Evolutionary conservation across 2,329 filamentous ascomycete species (phyloP).

Genomic region (Daldinia eschscholtzii): DNA sequence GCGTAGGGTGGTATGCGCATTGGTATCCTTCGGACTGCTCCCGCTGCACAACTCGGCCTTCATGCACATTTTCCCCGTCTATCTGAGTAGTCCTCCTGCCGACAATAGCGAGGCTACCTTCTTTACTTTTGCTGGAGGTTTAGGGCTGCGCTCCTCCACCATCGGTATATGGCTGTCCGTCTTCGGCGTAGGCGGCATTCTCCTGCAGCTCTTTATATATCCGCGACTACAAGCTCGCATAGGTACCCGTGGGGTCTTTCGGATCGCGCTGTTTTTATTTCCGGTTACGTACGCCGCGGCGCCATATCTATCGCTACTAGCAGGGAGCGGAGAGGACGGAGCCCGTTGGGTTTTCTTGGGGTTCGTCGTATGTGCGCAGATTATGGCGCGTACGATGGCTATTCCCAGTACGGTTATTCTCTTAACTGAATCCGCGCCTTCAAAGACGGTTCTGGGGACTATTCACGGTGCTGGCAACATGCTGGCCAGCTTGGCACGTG

Average conservation of each 20-base stretch:
- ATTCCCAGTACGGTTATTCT: conserved; percentile 57
- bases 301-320: conserved; percentile 70
- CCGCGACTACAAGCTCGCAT: conserved; percentile 68
- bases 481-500: conserved; percentile 49
- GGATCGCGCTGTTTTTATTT: conserved; percentile 69
- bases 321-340: conserved; percentile 51
- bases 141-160: conserved; percentile 61
- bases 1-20: conserved; percentile 52
- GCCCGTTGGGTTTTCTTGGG: conserved; percentile 67
- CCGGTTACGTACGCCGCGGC: conserved; percentile 69
- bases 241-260: conserved; percentile 71
- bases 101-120: conserved; percentile 55
- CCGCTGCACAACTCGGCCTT: conserved; percentile 74
- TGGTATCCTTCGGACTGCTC: conserved; percentile 60
- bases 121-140: conserved; percentile 69
- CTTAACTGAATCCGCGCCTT: conserved; percentile 56
- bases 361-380: conserved; percentile 68
- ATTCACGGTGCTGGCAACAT: conserved; percentile 54
- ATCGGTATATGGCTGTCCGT: conserved; percentile 64
- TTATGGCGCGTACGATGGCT: conserved; percentile 71
- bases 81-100: conserved; percentile 68
- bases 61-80: conserved; percentile 72
- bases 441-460: conserved; percentile 54
- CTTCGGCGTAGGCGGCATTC: conserved; percentile 71
- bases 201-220: conserved; percentile 72